These are phyloP conservation scores for Apiotrichum mycotoxinovorans DNA, from an alignment of 1,284 basidiomycete genomes.

Conservation along the genomic window DNA sequence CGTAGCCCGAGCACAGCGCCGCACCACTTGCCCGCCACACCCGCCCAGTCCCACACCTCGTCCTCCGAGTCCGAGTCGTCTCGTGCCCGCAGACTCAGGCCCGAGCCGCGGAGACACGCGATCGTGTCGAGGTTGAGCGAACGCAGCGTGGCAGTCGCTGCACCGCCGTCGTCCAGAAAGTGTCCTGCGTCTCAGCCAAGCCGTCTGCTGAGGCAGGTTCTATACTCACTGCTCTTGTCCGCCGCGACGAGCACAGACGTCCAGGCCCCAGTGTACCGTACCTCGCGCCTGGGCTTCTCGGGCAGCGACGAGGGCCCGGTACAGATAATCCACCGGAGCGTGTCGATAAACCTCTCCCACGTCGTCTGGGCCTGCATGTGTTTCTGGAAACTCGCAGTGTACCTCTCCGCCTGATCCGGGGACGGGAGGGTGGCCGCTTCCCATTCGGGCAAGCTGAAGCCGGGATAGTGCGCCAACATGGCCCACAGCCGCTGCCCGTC, in stretches of 20 bases:
- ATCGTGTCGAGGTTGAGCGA: background rate
- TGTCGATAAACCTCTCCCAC: background rate
- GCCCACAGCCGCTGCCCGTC: background rate
- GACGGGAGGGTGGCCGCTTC: background rate
- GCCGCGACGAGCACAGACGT: background rate
- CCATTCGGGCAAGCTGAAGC: background rate
- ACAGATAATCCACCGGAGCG: too few species aligned
- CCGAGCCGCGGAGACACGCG: background rate
- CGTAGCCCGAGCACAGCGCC: background rate
- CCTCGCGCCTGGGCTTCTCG: background rate
- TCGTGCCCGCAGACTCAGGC: background rate
- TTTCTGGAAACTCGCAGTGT: background rate
- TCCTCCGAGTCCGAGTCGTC: too few species aligned
- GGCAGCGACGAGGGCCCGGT: too few species aligned
- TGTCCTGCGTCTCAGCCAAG: background rate
- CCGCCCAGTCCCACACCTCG: background rate
- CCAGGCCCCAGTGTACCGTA: background rate
- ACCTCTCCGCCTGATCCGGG: background rate
- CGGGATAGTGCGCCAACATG: background rate
- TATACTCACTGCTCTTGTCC: background rate
- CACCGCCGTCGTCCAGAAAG: too few species aligned
- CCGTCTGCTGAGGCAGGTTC: background rate
- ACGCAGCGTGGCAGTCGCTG: too few species aligned
- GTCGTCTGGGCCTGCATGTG: background rate
- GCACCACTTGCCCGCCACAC: background rate